Conservation (phyloP, 192 early-diverging fungal species). For the Coemansia sp. region DNA sequence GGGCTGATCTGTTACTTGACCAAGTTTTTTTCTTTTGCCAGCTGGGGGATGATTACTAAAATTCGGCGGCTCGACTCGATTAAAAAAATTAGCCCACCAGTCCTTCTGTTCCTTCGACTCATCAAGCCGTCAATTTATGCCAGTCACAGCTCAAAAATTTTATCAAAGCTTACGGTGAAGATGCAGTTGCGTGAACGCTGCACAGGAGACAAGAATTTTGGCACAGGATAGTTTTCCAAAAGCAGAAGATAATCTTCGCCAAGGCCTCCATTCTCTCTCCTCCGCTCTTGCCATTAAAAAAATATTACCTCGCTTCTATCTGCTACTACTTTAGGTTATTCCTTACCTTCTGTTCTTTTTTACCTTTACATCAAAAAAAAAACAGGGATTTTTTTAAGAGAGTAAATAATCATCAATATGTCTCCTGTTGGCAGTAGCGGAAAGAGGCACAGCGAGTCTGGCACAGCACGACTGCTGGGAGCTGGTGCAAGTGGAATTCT, state of each 20-base stretch:
- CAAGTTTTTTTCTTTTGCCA: no score
- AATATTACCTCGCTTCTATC: background rate
- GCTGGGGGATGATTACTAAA: no score
- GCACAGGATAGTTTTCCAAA: no score
- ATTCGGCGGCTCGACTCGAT: background rate
- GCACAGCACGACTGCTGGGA: conserved; percentile 84
- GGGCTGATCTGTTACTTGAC: no score
- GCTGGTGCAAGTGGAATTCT: conserved; percentile 89
- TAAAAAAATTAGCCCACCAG: background rate
- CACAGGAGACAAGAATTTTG: background rate
- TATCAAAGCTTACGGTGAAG: conserved; percentile 1
- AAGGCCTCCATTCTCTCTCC: background rate
- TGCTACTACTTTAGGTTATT: conserved; percentile 7
- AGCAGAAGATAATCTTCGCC: no score
- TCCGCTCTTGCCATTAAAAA: background rate
- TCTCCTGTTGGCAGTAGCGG: conserved; percentile 50
- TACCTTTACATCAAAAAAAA: conserved; percentile 1
- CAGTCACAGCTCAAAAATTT: conserved; percentile 10
- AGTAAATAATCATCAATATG: no score
- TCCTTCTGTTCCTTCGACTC: no score
- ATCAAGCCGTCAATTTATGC: no score
- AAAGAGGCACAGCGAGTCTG: conserved; percentile 80
- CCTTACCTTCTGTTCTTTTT: background rate
- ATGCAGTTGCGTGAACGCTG: background rate
- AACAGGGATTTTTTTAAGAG: background rate